phyloP scores from a whole-genome alignment of 495 filamentous ascomycete species.

The Immersiella caudata region DNA sequence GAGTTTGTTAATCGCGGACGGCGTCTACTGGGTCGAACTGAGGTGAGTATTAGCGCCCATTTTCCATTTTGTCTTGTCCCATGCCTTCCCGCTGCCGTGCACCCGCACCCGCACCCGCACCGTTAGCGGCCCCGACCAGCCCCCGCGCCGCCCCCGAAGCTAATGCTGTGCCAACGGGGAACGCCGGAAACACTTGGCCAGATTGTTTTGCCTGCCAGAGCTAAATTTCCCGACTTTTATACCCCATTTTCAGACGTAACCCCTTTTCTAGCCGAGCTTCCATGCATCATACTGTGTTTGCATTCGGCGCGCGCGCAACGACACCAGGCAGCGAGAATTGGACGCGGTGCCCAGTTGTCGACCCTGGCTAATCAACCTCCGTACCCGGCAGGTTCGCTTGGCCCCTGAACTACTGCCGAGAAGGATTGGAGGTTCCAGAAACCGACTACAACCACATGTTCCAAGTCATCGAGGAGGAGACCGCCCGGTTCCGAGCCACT shows the following conservation, averaged over 20 bases:
- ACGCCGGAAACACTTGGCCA: neutral
- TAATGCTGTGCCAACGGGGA: neutral
- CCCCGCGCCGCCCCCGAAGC: neutral
- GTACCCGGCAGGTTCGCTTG: slow-evolving; percentile 55
- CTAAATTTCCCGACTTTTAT: neutral
- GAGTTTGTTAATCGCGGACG: slow-evolving; percentile 69
- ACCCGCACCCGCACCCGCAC: neutral
- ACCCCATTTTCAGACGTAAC: neutral
- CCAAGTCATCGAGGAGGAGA: slow-evolving; percentile 71
- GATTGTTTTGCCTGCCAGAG: neutral
- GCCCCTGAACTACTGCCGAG: slow-evolving; percentile 59
- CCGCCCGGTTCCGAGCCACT: slow-evolving; percentile 72
- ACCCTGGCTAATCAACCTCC: neutral
- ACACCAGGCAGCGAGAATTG: neutral
- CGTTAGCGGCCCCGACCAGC: neutral
- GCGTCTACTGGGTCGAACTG: slow-evolving; percentile 79
- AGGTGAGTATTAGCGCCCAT: slow-evolving; percentile 34
- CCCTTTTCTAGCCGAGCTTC: neutral
- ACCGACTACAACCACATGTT: slow-evolving; percentile 66
- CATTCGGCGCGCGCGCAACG: neutral
- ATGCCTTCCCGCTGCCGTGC: neutral
- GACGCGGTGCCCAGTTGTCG: neutral
- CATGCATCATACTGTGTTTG: neutral
- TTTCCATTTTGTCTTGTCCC: neutral
- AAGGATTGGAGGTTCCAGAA: slow-evolving; percentile 63